Percentiles rank a stretch among this genome's conserved stretches.
phyloP scores from a whole-genome alignment of 2,329 filamentous ascomycete species.

The Epichloe glyceriae region DNA sequence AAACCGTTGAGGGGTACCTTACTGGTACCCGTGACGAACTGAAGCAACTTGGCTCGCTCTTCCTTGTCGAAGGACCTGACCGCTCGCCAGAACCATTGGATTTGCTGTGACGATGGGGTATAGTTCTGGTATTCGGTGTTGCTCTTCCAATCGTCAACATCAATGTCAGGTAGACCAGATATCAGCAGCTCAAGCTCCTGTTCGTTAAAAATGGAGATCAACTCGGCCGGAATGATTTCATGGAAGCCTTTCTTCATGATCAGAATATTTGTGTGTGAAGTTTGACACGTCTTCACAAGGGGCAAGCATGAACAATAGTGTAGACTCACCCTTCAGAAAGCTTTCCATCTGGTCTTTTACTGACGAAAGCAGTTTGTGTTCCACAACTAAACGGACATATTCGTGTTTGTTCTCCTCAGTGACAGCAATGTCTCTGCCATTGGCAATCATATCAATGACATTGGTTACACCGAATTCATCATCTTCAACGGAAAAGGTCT shows the following conservation, averaged over 20 bases:
- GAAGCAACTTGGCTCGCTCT: conserved; percentile 89
- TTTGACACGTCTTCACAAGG: background rate
- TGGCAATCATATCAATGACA: conserved; percentile 72
- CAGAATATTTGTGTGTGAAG: background rate
- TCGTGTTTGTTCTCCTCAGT: conserved; percentile 98
- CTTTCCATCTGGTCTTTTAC: conserved; percentile 90
- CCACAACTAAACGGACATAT: conserved; percentile 86
- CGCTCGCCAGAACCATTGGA: conserved; percentile 99
- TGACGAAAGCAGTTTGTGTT: conserved; percentile 82
- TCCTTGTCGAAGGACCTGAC: conserved; percentile 97
- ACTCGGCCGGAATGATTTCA: conserved; percentile 87
- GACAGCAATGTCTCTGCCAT: conserved; percentile 83
- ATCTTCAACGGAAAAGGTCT: conserved; percentile 89
- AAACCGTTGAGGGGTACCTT: conserved; percentile 98
- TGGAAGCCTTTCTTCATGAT: conserved; percentile 60
- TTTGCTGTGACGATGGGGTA: conserved; percentile 82
- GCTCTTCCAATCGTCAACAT: conserved; percentile 97
- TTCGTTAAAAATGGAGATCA: conserved; percentile 96
- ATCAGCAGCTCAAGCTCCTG: conserved; percentile 95
- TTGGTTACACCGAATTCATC: conserved; percentile 87
- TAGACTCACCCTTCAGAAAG: conserved; percentile 63
- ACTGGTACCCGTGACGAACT: conserved; percentile 96
- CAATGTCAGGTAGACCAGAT: conserved; percentile 91
- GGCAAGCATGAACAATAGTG: background rate
- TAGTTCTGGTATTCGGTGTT: conserved; percentile 99